Evolutionary conservation across 495 filamentous ascomycete genomes (phyloP), one percentile per base, ranked within the genome.

Genomic region (Podospora anserina): DNA sequence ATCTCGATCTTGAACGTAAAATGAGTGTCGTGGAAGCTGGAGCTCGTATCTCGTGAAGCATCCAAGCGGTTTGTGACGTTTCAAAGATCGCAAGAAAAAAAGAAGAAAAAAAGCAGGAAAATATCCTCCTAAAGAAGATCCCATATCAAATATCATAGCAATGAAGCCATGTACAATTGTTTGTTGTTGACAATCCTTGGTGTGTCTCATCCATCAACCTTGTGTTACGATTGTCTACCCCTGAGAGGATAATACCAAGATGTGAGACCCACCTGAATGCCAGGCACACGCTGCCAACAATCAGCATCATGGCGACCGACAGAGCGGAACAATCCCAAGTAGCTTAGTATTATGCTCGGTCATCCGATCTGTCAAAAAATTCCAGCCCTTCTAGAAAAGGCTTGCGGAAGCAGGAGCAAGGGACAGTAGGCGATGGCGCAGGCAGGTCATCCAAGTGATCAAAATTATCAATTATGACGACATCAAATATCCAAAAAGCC

Each of bases 181-280:
- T 54, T 26, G 39, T 13, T 28, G 2, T 2, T 56, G 63, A 26
- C 16, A 26, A 20, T 58, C 9, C 6, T 58, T 20, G n/a, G 56
- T 58, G 56, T 58, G n/a, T 27, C 56, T 27, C n/a, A 58, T 20
- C 56, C 7, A 4, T 58, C 20, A 2, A 13, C 23, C 13, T 58
- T 27, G 9, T 58, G 9, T 58, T 58, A 58, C 9, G 19, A 58
- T 58, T 61, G 59, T 61, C 7, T 61, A 61, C 27, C 23, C 23
- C 59, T 28, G 59, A 61, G 18, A 61, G 59, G 27, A 61, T 27
- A 61, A 61, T 61, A 7, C 59, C 32, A 61, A 61, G 26, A 15
- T 26, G 59, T 5, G 55, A 7, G 23, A 20, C 16, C 55, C 55
- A 58, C n/a, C 5, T 20, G 7, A 20, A 58, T 58, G 55, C n/a